These are phyloP conservation scores for Pyrenochaeta sp. DNA, from an alignment of 2,329 filamentous ascomycete species.

Conservation along the genomic window DNA sequence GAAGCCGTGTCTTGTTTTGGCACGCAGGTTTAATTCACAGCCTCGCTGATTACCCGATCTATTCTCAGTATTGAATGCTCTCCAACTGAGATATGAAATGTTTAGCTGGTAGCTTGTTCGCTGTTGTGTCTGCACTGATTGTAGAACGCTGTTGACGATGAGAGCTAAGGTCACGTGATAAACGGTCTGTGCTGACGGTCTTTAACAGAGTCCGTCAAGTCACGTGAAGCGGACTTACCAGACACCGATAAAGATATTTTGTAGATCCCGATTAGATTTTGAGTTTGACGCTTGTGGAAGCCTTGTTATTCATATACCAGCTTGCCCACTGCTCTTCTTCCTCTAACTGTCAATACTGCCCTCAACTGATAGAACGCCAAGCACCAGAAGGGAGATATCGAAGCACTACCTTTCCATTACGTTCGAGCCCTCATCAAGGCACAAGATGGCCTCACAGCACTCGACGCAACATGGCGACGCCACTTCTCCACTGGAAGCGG, in stretches of 20 bases:
- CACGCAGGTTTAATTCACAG: not conserved
- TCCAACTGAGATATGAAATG: too few relatives aligned
- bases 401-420: not conserved
- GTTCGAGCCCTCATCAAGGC: not conserved
- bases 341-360: not conserved
- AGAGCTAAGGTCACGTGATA: not conserved
- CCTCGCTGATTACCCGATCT: too few relatives aligned
- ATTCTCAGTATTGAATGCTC: too few relatives aligned
- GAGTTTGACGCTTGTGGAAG: not conserved
- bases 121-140: not conserved
- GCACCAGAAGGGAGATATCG: not conserved
- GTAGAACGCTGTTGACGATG: not conserved
- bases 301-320: not conserved
- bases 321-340: not conserved
- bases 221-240: not conserved
- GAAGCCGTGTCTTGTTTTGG: not conserved
- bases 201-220: not conserved
- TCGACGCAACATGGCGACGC: not conserved
- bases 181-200: not conserved
- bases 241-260: not conserved
- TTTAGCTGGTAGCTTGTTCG: too few relatives aligned
- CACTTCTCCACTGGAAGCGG: not conserved
- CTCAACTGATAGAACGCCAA: not conserved
- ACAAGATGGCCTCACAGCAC: not conserved
- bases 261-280: not conserved